phyloP scores from a whole-genome alignment of 257 asterid species.

The Leptodermis oblonga region DNA sequence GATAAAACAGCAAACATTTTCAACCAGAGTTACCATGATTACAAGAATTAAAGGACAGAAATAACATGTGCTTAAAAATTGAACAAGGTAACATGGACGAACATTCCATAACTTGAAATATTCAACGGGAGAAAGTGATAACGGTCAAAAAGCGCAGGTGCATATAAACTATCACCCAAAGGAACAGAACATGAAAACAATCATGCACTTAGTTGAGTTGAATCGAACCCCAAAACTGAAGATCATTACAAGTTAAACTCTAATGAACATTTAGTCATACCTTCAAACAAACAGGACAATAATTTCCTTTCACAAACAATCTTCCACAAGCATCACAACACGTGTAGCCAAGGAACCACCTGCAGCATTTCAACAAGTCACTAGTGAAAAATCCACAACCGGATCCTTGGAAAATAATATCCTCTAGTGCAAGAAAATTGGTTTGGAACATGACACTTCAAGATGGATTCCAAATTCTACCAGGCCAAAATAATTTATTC shows the following conservation, averaged over 20 bases:
- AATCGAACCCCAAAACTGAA: not conserved
- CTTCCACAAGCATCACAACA: conserved; percentile 99
- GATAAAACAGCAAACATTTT: not conserved
- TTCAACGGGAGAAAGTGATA: not conserved
- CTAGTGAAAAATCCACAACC: not conserved
- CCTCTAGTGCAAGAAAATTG: not conserved
- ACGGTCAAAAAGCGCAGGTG: not conserved
- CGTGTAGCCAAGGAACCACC: conserved; percentile 99
- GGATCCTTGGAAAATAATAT: not conserved
- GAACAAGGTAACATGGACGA: not conserved
- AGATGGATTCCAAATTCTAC: not conserved
- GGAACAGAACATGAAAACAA: not conserved
- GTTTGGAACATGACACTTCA: not conserved
- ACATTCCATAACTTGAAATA: not conserved
- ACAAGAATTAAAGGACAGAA: not conserved
- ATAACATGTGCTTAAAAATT: not conserved
- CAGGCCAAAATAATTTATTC: not conserved
- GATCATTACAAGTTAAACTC: not conserved
- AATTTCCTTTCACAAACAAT: conserved; percentile 87
- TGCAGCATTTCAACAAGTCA: conserved; percentile 31
- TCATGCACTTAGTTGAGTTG: not conserved
- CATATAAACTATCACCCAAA: not conserved
- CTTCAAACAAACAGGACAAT: conserved; percentile 97
- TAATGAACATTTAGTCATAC: conserved; percentile 26
- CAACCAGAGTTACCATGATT: not conserved